These are phyloP conservation scores for Oxyria digyna DNA, from an alignment of 148 eudicot genomes.

Conservation along the genomic window DNA sequence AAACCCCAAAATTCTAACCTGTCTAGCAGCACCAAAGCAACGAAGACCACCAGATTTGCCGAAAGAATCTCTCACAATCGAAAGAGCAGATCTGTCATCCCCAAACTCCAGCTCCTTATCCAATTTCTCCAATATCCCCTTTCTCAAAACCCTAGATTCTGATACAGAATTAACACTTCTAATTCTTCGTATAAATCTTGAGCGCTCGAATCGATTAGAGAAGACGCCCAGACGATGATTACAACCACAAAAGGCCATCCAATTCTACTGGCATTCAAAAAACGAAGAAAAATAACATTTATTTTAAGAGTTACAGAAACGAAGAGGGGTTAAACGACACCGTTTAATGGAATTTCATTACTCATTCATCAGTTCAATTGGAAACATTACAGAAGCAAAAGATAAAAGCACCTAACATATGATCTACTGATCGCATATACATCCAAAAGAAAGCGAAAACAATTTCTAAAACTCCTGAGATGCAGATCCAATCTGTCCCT, in stretches of 20 bases:
- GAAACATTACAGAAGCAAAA: not conserved
- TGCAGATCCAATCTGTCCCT: slow-evolving; percentile 18
- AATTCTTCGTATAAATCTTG: not conserved
- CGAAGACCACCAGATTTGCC: slow-evolving; percentile 47
- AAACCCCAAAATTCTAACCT: slow-evolving; percentile 32
- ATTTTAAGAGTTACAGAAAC: not conserved
- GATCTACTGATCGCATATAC: not conserved
- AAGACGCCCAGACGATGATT: not conserved
- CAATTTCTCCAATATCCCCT: slow-evolving; percentile 44
- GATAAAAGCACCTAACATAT: not conserved
- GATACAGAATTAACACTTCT: slow-evolving; percentile 10
- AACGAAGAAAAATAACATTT: not conserved
- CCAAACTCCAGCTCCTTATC: slow-evolving; percentile 56
- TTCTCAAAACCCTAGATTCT: slow-evolving; percentile 21
- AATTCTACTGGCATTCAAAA: not conserved
- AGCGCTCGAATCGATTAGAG: not conserved
- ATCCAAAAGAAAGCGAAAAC: not conserved
- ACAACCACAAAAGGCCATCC: not conserved
- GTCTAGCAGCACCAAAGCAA: slow-evolving; percentile 83
- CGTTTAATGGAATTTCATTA: too few species aligned
- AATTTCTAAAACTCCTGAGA: slow-evolving; percentile 25
- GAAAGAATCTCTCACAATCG: slow-evolving; percentile 50
- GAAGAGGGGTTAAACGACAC: not conserved
- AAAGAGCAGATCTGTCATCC: slow-evolving; percentile 60
- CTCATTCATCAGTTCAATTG: not conserved